Evolutionary conservation across 2,329 filamentous ascomycete genomes (phyloP), one percentile per base, ranked within the genome.

Genomic region (Arthroderma sp.): DNA sequence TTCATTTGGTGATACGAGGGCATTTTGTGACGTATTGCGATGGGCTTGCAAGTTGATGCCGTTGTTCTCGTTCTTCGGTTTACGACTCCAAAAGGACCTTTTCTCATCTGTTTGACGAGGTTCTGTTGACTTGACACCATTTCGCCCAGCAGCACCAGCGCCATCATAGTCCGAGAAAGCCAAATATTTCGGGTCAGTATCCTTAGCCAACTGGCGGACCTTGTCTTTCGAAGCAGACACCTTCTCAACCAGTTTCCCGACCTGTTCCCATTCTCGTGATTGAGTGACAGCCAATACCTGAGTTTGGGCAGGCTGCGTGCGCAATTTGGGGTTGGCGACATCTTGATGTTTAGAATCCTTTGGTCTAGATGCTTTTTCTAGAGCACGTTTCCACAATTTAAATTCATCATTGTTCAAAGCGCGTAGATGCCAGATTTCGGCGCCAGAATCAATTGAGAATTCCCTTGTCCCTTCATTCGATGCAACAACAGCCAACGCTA

Each of bases 391-490:
- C 91, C 91, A 98, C 11, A 83, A 82, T 39, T 77, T 74, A 59
- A 95, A 98, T 50, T 96, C 89, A 51, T 82, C 83, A 41, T 78
- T 76, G 54, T 85, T 94, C 41, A 75, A 77, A 3, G 91, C 86
- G 56, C 81, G 82, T 29, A 98, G 70, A 66, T 96, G 91, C 91
- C 91, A 98, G 28, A 98, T 80, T 63, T 98, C 91, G 2, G 91
- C 88, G 1, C 91, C 91, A 0, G 91, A 96, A 61, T 98, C 91
- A 46, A 98, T 91, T 36, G 83, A 94, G 43, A 98, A 94, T 62
- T 96, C 89, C 51, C 87, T 77, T 33, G 84, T 79, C 56, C 84
- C 79, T 61, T 91, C 86, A 58, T 94, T 88, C 5, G 86, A 86
- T 3, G 88, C 85, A 48, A 98, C 83, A 4, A 86, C 91, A 10